These are phyloP conservation scores for Aspergillus leporis DNA, from an alignment of 495 filamentous ascomycete species.

Conservation along the genomic window DNA sequence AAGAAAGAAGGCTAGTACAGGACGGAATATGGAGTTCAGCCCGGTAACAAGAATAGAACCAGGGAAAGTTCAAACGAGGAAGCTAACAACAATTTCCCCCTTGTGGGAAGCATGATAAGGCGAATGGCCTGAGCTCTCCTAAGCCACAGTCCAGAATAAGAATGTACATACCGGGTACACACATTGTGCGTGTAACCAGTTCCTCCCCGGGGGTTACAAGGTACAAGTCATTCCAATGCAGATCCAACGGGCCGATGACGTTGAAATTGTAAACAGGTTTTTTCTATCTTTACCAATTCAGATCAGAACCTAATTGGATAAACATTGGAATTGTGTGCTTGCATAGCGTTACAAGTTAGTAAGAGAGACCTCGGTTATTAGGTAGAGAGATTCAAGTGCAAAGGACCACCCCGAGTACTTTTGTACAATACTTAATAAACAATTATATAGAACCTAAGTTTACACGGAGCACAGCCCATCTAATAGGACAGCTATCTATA, in stretches of 20 bases:
- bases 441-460: background rate
- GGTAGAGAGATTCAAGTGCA: background rate
- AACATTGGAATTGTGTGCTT: background rate
- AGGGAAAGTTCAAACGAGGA: background rate
- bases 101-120: no score
- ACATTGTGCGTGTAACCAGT: background rate
- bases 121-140: background rate
- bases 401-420: background rate
- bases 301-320: background rate
- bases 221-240: constrained; percentile 1
- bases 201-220: background rate
- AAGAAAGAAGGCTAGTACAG: background rate
- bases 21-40: background rate
- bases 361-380: background rate
- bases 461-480: background rate
- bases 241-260: background rate
- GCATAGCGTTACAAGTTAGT: background rate
- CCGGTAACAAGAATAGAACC: background rate
- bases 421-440: background rate
- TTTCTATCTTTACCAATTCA: background rate
- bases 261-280: constrained; percentile 2
- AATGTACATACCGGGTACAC: background rate
- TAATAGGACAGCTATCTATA: background rate
- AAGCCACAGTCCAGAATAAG: no score
- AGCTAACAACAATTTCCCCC: no score